A percentile compares a stretch with the other conserved stretches of the same genome.
These are phyloP conservation scores for Bryoglossum gracile DNA, from an alignment of 495 filamentous ascomycete species.

Conservation along the genomic window DNA sequence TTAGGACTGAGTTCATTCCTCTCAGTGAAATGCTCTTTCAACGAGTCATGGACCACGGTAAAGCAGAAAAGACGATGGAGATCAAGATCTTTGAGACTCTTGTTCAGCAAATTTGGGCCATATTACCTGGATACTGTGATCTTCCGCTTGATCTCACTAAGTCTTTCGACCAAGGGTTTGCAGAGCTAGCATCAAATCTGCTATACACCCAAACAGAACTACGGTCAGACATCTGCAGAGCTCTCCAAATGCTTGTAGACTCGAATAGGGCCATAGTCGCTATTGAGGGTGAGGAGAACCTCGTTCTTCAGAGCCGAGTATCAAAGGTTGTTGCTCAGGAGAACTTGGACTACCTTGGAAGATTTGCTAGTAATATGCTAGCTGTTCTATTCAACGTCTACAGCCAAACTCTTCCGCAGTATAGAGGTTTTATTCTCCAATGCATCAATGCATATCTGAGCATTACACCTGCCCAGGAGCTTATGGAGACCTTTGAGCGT, in stretches of 20 bases:
- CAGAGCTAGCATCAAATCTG: slow-evolving; percentile 82
- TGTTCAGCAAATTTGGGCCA: slow-evolving; percentile 90
- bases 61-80: slow-evolving; percentile 80
- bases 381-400: slow-evolving; percentile 98
- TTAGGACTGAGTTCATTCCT: slow-evolving; percentile 77
- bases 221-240: slow-evolving; percentile 76
- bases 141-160: slow-evolving; percentile 71
- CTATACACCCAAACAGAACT: slow-evolving; percentile 88
- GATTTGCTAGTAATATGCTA: slow-evolving; percentile 77
- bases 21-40: slow-evolving; percentile 88
- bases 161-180: slow-evolving; percentile 82
- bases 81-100: slow-evolving; percentile 96
- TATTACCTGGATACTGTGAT: slow-evolving; percentile 93
- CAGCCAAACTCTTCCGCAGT: slow-evolving; percentile 87
- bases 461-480: slow-evolving; percentile 66
- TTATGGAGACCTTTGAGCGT: slow-evolving; percentile 78
- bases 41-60: slow-evolving; percentile 69
- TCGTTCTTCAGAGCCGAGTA: slow-evolving; percentile 63
- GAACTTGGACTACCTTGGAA: slow-evolving; percentile 71
- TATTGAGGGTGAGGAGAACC: slow-evolving; percentile 51
- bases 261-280: slow-evolving; percentile 75
- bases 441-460: slow-evolving; percentile 93
- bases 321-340: slow-evolving; percentile 64
- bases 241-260: slow-evolving; percentile 78
- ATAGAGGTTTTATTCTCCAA: slow-evolving; percentile 78